Percentiles rank a stretch among this genome's conserved stretches.
Conservation (phyloP, 768 basidiomycete species). For the Amanita thiersii region DNA sequence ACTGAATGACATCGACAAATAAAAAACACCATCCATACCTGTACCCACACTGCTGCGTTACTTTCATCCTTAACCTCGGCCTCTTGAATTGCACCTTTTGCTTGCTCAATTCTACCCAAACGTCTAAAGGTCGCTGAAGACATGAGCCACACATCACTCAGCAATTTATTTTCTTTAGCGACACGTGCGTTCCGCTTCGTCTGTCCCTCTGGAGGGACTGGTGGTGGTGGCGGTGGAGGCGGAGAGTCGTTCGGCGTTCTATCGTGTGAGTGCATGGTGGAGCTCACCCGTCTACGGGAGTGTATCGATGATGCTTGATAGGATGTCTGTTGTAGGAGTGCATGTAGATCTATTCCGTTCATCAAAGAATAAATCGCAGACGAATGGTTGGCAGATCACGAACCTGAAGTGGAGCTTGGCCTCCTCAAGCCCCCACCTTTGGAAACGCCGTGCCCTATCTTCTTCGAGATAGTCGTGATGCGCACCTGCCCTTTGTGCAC, state of each 20-base stretch:
- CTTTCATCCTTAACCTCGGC: slow-evolving; percentile 84
- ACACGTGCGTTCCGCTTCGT: slow-evolving; percentile 33
- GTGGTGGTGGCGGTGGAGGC: slow-evolving; percentile 39
- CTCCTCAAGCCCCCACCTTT: slow-evolving; percentile 49
- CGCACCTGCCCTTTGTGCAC: slow-evolving; percentile 68
- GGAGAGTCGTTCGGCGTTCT: slow-evolving; percentile 28
- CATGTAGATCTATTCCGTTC: slow-evolving; percentile 51
- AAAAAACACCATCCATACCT: slow-evolving; percentile 42
- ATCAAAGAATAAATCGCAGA: slow-evolving; percentile 1
- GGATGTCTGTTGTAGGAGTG: slow-evolving; percentile 47
- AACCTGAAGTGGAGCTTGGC: slow-evolving; percentile 64
- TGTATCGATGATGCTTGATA: slow-evolving; percentile 81
- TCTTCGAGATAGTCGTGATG: slow-evolving; percentile 70
- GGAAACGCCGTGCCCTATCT: slow-evolving; percentile 64
- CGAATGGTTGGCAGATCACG: background rate
- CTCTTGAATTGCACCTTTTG: slow-evolving; percentile 87
- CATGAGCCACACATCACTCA: slow-evolving; percentile 90
- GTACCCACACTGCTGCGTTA: slow-evolving; percentile 91
- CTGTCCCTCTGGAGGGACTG: slow-evolving; percentile 16
- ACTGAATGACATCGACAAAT: background rate
- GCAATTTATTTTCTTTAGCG: slow-evolving; percentile 54
- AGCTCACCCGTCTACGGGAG: slow-evolving; percentile 56
- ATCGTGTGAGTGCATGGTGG: slow-evolving; percentile 32
- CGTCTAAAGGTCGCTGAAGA: slow-evolving; percentile 91
- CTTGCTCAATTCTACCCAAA: slow-evolving; percentile 83